A percentile compares a stretch with the other conserved stretches of the same genome.
phyloP scores from a whole-genome alignment of 1,284 basidiomycete genomes.

The Cutaneotrichosporon sp. region DNA sequence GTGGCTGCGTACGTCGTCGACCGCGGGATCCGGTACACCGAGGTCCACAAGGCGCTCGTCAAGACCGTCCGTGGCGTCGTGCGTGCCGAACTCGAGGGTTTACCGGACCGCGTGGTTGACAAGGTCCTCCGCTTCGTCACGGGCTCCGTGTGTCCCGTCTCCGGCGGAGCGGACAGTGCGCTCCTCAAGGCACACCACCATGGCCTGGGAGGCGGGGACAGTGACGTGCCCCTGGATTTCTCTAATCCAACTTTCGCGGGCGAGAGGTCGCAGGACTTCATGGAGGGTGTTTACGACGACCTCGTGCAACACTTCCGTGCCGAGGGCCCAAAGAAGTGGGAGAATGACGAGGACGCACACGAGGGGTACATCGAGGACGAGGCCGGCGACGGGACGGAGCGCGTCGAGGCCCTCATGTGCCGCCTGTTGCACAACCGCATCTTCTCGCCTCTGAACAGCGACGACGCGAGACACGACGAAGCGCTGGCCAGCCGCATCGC shows the following conservation, averaged over 20 bases:
- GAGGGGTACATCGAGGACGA: conserved; percentile 44
- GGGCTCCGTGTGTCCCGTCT: conserved; percentile 29
- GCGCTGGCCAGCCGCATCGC: conserved; percentile 82
- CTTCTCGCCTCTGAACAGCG: conserved; percentile 66
- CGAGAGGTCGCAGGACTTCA: conserved; percentile 70
- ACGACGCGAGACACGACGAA: conserved; percentile 82
- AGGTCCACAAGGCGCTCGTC: conserved; percentile 63
- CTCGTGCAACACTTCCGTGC: conserved; percentile 49
- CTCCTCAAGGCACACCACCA: conserved; percentile 35
- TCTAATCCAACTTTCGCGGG: conserved; percentile 54
- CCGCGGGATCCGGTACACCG: conserved; percentile 47
- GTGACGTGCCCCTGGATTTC: conserved; percentile 34
- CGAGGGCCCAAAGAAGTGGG: background rate
- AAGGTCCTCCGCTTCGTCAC: conserved; percentile 56
- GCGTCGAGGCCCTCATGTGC: conserved; percentile 68
- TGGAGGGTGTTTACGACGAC: conserved; percentile 62
- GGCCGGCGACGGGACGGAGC: conserved; percentile 60
- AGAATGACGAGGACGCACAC: conserved; percentile 3
- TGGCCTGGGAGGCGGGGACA: conserved; percentile 6
- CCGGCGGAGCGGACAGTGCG: conserved; percentile 26
- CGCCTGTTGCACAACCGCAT: conserved; percentile 70
- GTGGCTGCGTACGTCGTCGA: conserved; percentile 49
- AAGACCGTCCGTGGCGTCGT: conserved; percentile 63
- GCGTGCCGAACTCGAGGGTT: conserved; percentile 56
- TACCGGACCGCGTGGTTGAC: conserved; percentile 66